Evolutionary conservation across 805 yeast genomes (phyloP).

Genomic region (Spathaspora boniae): DNA sequence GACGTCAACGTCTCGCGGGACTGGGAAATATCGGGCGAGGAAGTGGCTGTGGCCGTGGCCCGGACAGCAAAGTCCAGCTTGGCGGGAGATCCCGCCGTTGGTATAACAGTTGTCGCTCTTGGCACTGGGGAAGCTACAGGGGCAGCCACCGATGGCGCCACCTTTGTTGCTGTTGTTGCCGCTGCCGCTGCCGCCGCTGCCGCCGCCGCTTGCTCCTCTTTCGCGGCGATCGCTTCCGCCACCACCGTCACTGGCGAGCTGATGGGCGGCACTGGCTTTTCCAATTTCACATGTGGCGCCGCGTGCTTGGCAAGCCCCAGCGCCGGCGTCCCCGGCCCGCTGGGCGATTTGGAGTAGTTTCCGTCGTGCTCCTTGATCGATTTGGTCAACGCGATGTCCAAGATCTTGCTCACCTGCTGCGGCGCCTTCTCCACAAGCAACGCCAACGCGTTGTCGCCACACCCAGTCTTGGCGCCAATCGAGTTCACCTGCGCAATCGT

Average conservation of each 20-base stretch:
- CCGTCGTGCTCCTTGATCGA: conserved; percentile 53
- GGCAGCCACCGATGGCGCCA: too few relatives aligned
- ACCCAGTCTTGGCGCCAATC: conserved; percentile 82
- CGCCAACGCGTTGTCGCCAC: conserved; percentile 72
- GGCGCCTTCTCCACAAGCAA: conserved; percentile 80
- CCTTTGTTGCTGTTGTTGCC: conserved; percentile 1
- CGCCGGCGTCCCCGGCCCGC: conserved; percentile 21
- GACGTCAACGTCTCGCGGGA: not conserved
- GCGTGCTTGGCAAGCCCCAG: too few relatives aligned
- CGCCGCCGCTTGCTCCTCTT: conserved; percentile 2
- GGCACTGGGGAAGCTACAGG: too few relatives aligned
- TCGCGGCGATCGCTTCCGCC: conserved; percentile 3
- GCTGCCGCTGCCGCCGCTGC: conserved; percentile 1
- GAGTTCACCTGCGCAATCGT: conserved; percentile 88
- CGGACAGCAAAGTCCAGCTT: too few relatives aligned
- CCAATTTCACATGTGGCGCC: too few relatives aligned
- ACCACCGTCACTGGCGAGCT: too few relatives aligned
- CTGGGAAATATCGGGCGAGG: conserved; percentile 1
- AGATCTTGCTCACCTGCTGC: conserved; percentile 70
- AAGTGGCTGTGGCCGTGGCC: conserved; percentile 1
- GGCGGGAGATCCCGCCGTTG: too few relatives aligned
- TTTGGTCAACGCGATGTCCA: conserved; percentile 78
- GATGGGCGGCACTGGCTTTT: too few relatives aligned
- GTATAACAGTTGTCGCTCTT: too few relatives aligned
- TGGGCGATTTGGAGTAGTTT: conserved; percentile 16